These are phyloP conservation scores for Clavariopsis aquatica DNA, from an alignment of 495 filamentous ascomycete genomes.

Conservation along the genomic window DNA sequence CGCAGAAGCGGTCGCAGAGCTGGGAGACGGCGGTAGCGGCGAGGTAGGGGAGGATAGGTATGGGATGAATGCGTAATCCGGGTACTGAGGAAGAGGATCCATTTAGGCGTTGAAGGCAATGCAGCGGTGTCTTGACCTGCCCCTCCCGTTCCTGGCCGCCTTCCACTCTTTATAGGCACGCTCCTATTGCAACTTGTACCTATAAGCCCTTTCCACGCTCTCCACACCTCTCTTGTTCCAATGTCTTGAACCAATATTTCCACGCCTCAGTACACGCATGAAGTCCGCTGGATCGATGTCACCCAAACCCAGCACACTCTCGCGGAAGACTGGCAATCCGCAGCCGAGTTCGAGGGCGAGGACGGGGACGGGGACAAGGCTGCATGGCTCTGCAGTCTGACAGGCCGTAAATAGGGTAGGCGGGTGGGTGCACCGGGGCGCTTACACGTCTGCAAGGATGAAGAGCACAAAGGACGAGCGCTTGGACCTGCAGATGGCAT, in stretches of 20 bases:
- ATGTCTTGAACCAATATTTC: neutral
- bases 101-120: neutral
- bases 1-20: neutral
- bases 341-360: slow-evolving; percentile 8
- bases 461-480: neutral
- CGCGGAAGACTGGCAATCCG: slow-evolving; percentile 8
- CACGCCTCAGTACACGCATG: neutral
- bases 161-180: neutral
- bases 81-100: slow-evolving; percentile 29
- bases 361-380: slow-evolving; percentile 10
- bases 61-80: slow-evolving; percentile 20
- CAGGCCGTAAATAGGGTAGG: slow-evolving; percentile 5
- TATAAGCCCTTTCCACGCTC: neutral
- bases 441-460: neutral
- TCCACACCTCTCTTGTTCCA: neutral
- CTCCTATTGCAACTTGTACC: neutral
- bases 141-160: neutral
- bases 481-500: slow-evolving; percentile 13
- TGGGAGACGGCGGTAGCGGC: neutral
- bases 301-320: neutral
- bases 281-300: slow-evolving; percentile 2
- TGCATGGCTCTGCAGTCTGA: slow-evolving; percentile 13
- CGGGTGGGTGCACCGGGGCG: neutral
- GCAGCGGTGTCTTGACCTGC: neutral
- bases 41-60: slow-evolving; percentile 12